Percentiles rank a stretch among this genome's conserved stretches.
Conservation (phyloP, 441 rosid genomes). For the Monsonia emarginata region DNA sequence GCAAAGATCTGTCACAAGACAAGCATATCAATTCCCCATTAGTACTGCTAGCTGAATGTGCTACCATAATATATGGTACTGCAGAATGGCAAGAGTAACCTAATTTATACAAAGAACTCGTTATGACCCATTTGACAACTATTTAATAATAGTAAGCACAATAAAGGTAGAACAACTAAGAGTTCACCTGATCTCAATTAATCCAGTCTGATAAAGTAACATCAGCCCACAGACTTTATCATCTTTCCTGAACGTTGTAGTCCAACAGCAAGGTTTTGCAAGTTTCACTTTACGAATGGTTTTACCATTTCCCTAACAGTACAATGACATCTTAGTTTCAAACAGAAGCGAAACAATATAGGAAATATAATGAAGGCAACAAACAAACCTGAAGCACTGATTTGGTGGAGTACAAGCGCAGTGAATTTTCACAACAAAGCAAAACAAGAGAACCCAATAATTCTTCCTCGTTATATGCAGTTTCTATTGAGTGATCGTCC, state of each 20-base stretch:
- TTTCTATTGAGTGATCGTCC: conserved; percentile 21
- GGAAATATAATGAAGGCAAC: conserved; percentile 12
- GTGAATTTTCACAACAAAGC: conserved; percentile 47
- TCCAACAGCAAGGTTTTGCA: conserved; percentile 52
- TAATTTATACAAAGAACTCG: conserved; percentile 1
- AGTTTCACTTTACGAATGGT: conserved; percentile 42
- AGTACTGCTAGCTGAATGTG: conserved; percentile 4
- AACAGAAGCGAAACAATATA: conserved; percentile 17
- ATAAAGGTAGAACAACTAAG: background rate
- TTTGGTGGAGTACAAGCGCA: conserved; percentile 36
- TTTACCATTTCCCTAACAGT: conserved; percentile 43
- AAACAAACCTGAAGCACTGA: conserved; percentile 43
- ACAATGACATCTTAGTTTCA: conserved; percentile 17
- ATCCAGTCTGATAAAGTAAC: conserved; percentile 48
- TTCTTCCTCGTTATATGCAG: conserved; percentile 21
- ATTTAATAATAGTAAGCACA: conserved; percentile 3
- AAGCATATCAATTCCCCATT: conserved; percentile 8
- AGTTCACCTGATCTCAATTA: conserved; percentile 48
- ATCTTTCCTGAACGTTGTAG: conserved; percentile 40
- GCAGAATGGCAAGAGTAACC: background rate
- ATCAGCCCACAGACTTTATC: conserved; percentile 36
- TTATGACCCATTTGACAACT: background rate
- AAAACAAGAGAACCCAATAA: conserved; percentile 32
- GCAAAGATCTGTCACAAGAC: conserved; percentile 41
- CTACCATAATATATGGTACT: conserved; percentile 6